phyloP scores from a whole-genome alignment of 208 protist species.

The Leishmania mexicana region DNA sequence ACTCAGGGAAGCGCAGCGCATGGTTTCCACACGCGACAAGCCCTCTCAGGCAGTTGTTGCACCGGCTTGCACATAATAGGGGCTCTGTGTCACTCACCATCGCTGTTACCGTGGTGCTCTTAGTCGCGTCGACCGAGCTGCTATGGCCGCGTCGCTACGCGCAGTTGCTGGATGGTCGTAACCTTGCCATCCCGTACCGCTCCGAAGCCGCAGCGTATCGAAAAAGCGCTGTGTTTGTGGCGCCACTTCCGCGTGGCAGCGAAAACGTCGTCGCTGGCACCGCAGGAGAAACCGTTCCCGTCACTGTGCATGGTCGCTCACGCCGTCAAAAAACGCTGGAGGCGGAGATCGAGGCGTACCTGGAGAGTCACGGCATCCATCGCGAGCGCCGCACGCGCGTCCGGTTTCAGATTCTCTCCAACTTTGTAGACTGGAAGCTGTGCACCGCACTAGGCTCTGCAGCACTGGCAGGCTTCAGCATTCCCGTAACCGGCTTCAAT shows the following conservation, averaged over 20 bases:
- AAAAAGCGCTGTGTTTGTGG: slow-evolving; percentile 1
- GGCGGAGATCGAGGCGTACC: slow-evolving; percentile 19
- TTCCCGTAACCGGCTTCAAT: slow-evolving; percentile 29
- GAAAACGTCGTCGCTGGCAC: not conserved
- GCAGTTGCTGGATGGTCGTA: slow-evolving; percentile 14
- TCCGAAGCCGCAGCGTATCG: slow-evolving; percentile 13
- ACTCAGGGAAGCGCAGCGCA: not conserved
- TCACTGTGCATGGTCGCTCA: slow-evolving; percentile 9
- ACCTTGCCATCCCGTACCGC: slow-evolving; percentile 11
- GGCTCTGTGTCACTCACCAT: not conserved
- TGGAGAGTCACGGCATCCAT: slow-evolving; percentile 3
- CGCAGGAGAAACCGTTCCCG: not conserved
- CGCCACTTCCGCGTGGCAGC: slow-evolving; percentile 3
- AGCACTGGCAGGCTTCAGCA: slow-evolving; percentile 29
- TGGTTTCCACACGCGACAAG: not conserved
- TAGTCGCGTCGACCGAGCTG: not conserved
- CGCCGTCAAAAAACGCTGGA: slow-evolving; percentile 15
- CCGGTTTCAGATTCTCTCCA: slow-evolving; percentile 28
- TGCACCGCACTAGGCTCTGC: slow-evolving; percentile 37
- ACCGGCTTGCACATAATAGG: not conserved
- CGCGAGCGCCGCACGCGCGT: slow-evolving; percentile 14
- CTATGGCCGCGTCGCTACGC: not conserved
- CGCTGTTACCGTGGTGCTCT: not conserved
- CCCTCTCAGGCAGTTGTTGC: not conserved
- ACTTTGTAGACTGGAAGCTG: slow-evolving; percentile 25